phyloP scores from a whole-genome alignment of 345 rosid genomes.

The Aquilaria yunnanensis region DNA sequence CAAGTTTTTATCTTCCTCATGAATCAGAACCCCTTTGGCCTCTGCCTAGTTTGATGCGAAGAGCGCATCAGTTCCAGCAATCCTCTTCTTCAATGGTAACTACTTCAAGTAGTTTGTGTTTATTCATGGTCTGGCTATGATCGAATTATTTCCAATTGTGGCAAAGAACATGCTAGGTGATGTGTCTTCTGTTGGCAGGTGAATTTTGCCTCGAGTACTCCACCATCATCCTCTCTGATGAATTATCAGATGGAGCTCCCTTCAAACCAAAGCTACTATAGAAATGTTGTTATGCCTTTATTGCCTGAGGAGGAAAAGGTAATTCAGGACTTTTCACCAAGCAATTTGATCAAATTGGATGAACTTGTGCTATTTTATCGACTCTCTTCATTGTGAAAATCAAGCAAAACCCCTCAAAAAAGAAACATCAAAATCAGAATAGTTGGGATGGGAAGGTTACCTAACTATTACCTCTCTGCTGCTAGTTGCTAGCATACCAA shows the following conservation, averaged over 20 bases:
- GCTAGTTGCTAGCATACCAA: neutral
- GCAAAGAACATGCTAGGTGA: too few relatives aligned
- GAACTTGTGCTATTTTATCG: too few relatives aligned
- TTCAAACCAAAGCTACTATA: slow-evolving; percentile 59
- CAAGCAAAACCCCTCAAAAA: too few relatives aligned
- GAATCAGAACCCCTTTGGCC: slow-evolving; percentile 31
- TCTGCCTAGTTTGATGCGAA: slow-evolving; percentile 26
- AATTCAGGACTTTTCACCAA: neutral
- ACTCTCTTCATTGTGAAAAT: too few relatives aligned
- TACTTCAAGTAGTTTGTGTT: neutral
- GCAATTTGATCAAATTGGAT: too few relatives aligned
- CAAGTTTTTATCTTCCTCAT: slow-evolving; percentile 20
- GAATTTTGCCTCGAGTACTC: slow-evolving; percentile 36
- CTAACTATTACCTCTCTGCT: neutral
- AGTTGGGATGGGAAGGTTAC: too few relatives aligned
- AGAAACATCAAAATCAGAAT: too few relatives aligned
- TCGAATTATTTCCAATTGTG: too few relatives aligned
- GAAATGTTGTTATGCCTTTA: slow-evolving; percentile 18
- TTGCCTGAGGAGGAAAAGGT: slow-evolving; percentile 48
- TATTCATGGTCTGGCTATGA: neutral
- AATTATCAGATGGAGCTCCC: slow-evolving; percentile 63
- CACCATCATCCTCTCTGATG: slow-evolving; percentile 28
- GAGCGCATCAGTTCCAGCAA: slow-evolving; percentile 24
- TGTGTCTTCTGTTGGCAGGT: slow-evolving; percentile 23
- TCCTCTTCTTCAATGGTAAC: slow-evolving; percentile 32